Conservation (phyloP, 805 yeast species). For the Metschnikowia shivogae region DNA sequence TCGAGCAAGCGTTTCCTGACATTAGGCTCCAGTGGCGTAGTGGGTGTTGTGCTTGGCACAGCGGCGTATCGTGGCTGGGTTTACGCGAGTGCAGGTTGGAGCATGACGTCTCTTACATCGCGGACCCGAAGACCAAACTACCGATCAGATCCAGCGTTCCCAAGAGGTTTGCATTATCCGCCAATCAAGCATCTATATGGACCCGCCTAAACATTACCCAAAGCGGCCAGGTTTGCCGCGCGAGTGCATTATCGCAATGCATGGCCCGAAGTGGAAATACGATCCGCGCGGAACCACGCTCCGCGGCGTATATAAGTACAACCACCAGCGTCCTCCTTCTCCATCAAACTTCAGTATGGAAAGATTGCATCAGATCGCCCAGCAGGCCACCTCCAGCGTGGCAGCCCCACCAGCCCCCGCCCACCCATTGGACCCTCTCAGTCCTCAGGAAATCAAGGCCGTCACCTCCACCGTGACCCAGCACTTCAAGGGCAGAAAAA, state of each 20-base stretch:
- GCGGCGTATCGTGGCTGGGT: no score
- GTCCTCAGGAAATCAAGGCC: conserved; percentile 57
- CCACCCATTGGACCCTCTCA: conserved; percentile 71
- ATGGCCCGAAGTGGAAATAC: background rate
- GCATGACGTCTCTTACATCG: background rate
- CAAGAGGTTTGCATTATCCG: background rate
- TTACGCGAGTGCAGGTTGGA: background rate
- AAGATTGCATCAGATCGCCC: conserved; percentile 60
- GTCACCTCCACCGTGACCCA: conserved; percentile 51
- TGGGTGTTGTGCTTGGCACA: no score
- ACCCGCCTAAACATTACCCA: conserved; percentile 1
- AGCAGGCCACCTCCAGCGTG: conserved; percentile 54
- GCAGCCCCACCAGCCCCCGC: conserved; percentile 52
- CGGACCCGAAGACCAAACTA: background rate
- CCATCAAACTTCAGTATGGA: conserved; percentile 40
- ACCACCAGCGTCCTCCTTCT: background rate
- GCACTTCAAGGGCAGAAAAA: conserved; percentile 40
- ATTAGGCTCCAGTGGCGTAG: no score
- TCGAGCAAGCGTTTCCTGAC: no score
- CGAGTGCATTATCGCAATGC: background rate
- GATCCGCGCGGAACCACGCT: background rate
- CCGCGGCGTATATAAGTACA: background rate
- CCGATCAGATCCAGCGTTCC: background rate
- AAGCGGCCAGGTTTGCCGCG: conserved; percentile 3
- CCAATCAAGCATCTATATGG: background rate